These are phyloP conservation scores for Epichloe bromicola DNA, from an alignment of 2,329 filamentous ascomycete genomes.

Conservation along the genomic window DNA sequence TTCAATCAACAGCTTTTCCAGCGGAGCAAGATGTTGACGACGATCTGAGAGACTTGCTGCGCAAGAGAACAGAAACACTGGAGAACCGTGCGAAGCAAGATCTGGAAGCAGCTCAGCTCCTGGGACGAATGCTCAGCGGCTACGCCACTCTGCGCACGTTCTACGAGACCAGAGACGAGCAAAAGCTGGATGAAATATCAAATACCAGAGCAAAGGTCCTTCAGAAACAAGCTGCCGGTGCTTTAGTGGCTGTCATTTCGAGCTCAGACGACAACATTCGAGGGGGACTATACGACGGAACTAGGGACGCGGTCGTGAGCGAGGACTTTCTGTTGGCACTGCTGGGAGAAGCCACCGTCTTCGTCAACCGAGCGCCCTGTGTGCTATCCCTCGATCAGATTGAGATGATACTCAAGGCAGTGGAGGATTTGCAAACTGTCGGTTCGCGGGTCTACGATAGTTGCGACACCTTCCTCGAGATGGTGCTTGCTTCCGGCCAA, in stretches of 20 bases:
- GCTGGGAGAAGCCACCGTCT: slow-evolving; percentile 70
- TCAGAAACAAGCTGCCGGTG: slow-evolving; percentile 56
- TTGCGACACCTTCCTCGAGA: slow-evolving; percentile 65
- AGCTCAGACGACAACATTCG: slow-evolving; percentile 84
- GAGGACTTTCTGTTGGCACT: slow-evolving; percentile 77
- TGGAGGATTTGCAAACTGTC: slow-evolving; percentile 70
- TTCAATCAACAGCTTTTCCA: slow-evolving; percentile 74
- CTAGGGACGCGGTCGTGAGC: slow-evolving; percentile 69
- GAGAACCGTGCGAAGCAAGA: slow-evolving; percentile 62
- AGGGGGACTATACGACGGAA: slow-evolving; percentile 75
- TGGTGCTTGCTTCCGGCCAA: slow-evolving; percentile 59
- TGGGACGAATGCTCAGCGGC: slow-evolving; percentile 77
- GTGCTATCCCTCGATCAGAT: slow-evolving; percentile 60
- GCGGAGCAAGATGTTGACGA: slow-evolving; percentile 57
- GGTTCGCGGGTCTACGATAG: slow-evolving; percentile 56
- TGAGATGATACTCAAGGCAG: slow-evolving; percentile 59
- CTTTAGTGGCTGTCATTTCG: slow-evolving; percentile 70
- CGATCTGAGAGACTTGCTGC: slow-evolving; percentile 56
- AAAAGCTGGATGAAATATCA: slow-evolving; percentile 16
- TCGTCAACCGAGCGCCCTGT: slow-evolving; percentile 45
- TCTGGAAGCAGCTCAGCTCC: slow-evolving; percentile 65
- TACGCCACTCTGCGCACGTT: slow-evolving; percentile 86
- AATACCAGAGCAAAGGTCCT: slow-evolving; percentile 38
- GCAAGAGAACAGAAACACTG: slow-evolving; percentile 58
- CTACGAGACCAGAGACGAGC: slow-evolving; percentile 69